Evolutionary conservation across 163 green algal genomes (phyloP).

Genomic region (Chlamydomonas reinhardtii): DNA sequence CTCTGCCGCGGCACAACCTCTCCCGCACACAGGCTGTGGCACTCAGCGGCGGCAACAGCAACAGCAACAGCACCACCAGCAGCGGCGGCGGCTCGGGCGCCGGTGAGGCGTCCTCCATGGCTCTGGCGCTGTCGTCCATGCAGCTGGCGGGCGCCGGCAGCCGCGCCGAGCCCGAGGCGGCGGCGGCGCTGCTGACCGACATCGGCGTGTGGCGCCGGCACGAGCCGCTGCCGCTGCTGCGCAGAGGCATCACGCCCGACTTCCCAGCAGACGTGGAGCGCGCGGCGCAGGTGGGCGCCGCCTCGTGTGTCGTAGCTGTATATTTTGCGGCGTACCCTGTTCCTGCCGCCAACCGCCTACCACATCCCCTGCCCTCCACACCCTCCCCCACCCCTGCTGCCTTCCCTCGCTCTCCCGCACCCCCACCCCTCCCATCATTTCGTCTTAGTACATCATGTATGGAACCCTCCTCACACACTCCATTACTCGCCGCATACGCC

Average conservation of each 20-base stretch:
- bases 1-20: too few species aligned
- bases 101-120: not conserved
- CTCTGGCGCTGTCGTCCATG: conserved; percentile 21
- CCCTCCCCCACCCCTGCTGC: too few species aligned
- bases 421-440: too few species aligned
- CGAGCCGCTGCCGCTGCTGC: conserved; percentile 54
- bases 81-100: too few species aligned
- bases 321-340: too few species aligned
- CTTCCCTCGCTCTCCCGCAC: too few species aligned
- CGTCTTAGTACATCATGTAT: too few species aligned
- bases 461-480: not conserved
- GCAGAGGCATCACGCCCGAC: not conserved
- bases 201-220: conserved; percentile 42
- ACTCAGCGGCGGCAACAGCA: not conserved
- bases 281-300: not conserved
- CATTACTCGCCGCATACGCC: not conserved
- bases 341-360: too few species aligned
- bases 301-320: too few species aligned
- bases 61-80: not conserved
- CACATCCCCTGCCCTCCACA: too few species aligned
- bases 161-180: conserved; percentile 32
- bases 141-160: conserved; percentile 11
- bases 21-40: conserved; percentile 4
- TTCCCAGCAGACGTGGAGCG: not conserved
- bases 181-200: conserved; percentile 35